Evolutionary conservation across 2,329 filamentous ascomycete genomes (phyloP).

Genomic region (Fusarium metavorans): DNA sequence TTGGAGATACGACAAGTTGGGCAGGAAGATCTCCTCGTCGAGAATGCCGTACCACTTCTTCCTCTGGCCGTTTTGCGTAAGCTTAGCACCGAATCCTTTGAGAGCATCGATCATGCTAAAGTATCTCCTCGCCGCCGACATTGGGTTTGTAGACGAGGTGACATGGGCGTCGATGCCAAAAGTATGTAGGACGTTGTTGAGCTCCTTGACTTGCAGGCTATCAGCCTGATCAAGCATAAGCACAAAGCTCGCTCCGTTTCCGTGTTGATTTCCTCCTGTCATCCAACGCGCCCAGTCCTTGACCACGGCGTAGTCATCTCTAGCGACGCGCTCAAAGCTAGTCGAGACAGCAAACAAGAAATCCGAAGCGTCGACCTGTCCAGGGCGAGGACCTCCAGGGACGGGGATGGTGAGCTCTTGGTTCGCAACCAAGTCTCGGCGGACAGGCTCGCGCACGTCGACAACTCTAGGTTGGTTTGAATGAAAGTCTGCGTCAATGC

Average conservation of each 20-base stretch:
- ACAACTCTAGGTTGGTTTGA: conserved; percentile 46
- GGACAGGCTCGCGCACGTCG: conserved; percentile 41
- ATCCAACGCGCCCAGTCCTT: conserved; percentile 61
- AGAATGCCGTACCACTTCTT: conserved; percentile 59
- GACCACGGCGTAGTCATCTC: conserved; percentile 54
- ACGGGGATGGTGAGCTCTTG: conserved; percentile 51
- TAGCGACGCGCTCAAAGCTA: conserved; percentile 55
- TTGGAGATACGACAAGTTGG: conserved; percentile 55
- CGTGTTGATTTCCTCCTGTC: conserved; percentile 53
- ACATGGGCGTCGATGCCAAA: conserved; percentile 56
- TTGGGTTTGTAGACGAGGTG: conserved; percentile 45
- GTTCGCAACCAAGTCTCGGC: conserved; percentile 43
- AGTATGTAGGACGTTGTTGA: conserved; percentile 48
- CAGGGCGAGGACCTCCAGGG: conserved; percentile 45
- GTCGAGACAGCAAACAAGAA: conserved; percentile 60
- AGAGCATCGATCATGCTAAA: conserved; percentile 53
- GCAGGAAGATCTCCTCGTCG: conserved; percentile 62
- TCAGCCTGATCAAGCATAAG: conserved; percentile 56
- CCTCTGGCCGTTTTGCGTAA: conserved; percentile 50
- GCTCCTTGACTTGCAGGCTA: conserved; percentile 47
- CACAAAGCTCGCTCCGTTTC: conserved; percentile 58
- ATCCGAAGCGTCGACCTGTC: conserved; percentile 53
- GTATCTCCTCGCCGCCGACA: conserved; percentile 52
- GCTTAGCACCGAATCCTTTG: conserved; percentile 47
- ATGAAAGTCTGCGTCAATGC: conserved; percentile 48